phyloP scores from a whole-genome alignment of 2,329 filamentous ascomycete genomes.

The Tolypocladium cylindrosporum region DNA sequence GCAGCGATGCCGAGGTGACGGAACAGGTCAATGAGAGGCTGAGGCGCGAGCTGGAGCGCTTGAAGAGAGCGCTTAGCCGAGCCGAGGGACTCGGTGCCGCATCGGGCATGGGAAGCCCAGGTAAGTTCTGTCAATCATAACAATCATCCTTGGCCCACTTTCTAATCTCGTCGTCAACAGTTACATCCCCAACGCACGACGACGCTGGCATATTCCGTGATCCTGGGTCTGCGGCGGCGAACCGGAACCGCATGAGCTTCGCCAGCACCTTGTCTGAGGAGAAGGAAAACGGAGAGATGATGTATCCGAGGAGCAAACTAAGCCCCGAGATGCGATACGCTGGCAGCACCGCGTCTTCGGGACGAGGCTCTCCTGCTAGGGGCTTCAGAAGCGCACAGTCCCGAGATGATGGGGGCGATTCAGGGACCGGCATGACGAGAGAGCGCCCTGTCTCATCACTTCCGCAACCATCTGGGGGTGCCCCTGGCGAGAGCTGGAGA shows the following conservation, averaged over 20 bases:
- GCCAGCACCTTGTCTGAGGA: slow-evolving; percentile 62
- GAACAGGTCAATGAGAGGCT: slow-evolving; percentile 80
- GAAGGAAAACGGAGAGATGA: slow-evolving; percentile 58
- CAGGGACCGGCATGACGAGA: slow-evolving; percentile 13
- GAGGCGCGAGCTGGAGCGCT: slow-evolving; percentile 77
- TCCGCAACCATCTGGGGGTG: slow-evolving; percentile 21
- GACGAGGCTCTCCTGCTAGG: slow-evolving; percentile 48
- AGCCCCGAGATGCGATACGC: slow-evolving; percentile 45
- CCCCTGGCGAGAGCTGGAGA: slow-evolving; percentile 76
- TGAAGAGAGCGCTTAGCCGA: slow-evolving; percentile 75
- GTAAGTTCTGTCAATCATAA: slow-evolving; percentile 11
- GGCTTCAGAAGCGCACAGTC: slow-evolving; percentile 33
- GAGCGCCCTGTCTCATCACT: slow-evolving; percentile 25
- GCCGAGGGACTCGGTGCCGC: slow-evolving; percentile 40
- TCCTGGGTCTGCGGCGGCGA: slow-evolving; percentile 26
- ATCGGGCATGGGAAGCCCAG: slow-evolving; percentile 27
- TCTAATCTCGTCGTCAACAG: slow-evolving; percentile 12
- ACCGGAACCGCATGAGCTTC: slow-evolving; percentile 48
- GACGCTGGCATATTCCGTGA: slow-evolving; percentile 53
- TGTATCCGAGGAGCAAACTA: slow-evolving; percentile 39
- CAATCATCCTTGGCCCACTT: neutral
- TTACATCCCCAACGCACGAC: slow-evolving; percentile 45
- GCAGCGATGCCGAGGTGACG: slow-evolving; percentile 80
- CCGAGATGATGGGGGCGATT: slow-evolving; percentile 23
- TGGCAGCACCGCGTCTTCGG: slow-evolving; percentile 40